Percentiles rank a stretch among this genome's conserved stretches.
phyloP scores from a whole-genome alignment of 768 basidiomycete genomes.

The Tricholoma furcatifolium region DNA sequence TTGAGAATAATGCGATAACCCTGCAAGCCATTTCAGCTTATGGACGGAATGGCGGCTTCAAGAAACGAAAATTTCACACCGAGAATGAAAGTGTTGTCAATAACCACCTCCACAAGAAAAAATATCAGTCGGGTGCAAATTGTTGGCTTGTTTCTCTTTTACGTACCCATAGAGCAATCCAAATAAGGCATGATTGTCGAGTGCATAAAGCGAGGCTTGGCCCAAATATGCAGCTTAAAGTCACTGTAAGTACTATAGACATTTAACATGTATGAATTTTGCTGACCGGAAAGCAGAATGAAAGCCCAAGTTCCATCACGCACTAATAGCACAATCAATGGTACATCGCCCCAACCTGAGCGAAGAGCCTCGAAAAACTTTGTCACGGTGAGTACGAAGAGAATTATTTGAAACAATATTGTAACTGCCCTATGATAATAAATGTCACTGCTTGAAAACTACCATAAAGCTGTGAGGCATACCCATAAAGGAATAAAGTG shows the following conservation, averaged over 20 bases:
- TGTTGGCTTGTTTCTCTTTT: background rate
- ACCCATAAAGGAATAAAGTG: constrained; percentile 33
- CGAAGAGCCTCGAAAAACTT: constrained; percentile 34
- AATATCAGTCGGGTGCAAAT: background rate
- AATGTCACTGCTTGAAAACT: background rate
- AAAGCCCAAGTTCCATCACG: constrained; percentile 48
- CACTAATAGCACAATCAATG: constrained; percentile 37
- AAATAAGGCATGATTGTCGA: constrained; percentile 24
- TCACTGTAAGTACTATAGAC: background rate
- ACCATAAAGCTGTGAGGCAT: constrained; percentile 2
- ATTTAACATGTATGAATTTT: constrained; percentile 2
- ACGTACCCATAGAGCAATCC: constrained; percentile 32
- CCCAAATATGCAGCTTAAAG: constrained; percentile 25
- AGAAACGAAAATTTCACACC: constrained; percentile 17
- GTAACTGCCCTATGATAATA: constrained; percentile 23
- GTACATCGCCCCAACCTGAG: constrained; percentile 40
- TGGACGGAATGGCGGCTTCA: background rate
- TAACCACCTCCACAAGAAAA: constrained; percentile 29
- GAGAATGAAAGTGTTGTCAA: constrained; percentile 33
- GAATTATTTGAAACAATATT: constrained; percentile 34
- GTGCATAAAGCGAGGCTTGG: constrained; percentile 23
- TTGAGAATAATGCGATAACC: constrained; percentile 38
- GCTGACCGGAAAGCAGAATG: constrained; percentile 35
- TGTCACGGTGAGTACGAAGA: constrained; percentile 36
- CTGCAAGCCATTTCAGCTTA: constrained; percentile 13